phyloP scores from a whole-genome alignment of 441 rosid species.

The Hura crepitans region DNA sequence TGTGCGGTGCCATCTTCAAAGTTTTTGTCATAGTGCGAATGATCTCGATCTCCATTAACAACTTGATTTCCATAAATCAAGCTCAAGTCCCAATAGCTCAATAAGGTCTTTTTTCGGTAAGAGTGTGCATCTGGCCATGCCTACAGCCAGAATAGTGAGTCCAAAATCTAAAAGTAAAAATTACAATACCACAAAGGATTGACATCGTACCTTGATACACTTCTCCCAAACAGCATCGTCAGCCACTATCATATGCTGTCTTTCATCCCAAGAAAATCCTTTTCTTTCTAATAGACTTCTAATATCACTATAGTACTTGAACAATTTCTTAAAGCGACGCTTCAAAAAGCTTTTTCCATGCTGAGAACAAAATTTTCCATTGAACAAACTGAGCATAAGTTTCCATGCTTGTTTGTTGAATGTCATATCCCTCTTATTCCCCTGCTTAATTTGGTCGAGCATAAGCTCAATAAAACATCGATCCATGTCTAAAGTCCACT shows the following conservation, averaged over 20 bases:
- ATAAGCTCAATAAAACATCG: conserved; percentile 43
- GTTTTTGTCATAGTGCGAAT: conserved; percentile 19
- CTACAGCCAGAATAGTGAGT: conserved; percentile 29
- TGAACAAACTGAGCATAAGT: conserved; percentile 42
- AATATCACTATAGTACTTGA: conserved; percentile 33
- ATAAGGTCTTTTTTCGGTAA: conserved; percentile 35
- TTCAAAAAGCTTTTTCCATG: conserved; percentile 32
- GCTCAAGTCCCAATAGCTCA: conserved; percentile 39
- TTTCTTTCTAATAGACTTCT: conserved; percentile 37
- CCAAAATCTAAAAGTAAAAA: conserved; percentile 14
- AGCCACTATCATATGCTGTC: conserved; percentile 33
- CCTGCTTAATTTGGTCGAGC: conserved; percentile 40
- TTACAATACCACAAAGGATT: conserved; percentile 11
- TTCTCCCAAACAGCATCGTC: conserved; percentile 43
- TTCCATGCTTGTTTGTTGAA: conserved; percentile 46
- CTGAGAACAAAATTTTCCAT: conserved; percentile 34
- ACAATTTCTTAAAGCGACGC: conserved; percentile 35
- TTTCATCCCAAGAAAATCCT: conserved; percentile 53
- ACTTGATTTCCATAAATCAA: conserved; percentile 37
- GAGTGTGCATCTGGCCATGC: conserved; percentile 37
- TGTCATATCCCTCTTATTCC: conserved; percentile 30
- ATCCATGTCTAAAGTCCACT: conserved; percentile 48
- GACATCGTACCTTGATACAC: conserved; percentile 33
- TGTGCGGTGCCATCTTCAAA: conserved; percentile 23
- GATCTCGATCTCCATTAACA: conserved; percentile 27